Evolutionary conservation across 306 rosid genomes (phyloP).

Genomic region (Acacia confusa): DNA sequence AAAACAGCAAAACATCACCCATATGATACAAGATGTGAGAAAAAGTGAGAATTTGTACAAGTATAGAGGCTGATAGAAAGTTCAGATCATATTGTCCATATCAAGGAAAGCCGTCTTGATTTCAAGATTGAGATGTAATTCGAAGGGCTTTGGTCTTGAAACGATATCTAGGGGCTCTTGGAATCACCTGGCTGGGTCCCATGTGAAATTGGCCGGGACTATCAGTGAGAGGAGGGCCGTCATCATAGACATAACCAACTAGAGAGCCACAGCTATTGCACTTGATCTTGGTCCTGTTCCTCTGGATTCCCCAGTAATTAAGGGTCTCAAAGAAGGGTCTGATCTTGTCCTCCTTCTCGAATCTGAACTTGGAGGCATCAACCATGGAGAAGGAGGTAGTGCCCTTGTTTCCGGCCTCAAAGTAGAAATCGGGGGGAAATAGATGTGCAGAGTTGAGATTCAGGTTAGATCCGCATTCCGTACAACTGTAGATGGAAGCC

Average conservation of each 20-base stretch:
- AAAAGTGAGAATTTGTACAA: neutral
- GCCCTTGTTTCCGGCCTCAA: slow-evolving; percentile 89
- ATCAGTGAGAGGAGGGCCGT: slow-evolving; percentile 74
- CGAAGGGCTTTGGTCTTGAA: slow-evolving; percentile 78
- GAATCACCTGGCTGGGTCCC: slow-evolving; percentile 95
- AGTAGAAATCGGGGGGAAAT: slow-evolving; percentile 68
- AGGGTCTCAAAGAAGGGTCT: slow-evolving; percentile 79
- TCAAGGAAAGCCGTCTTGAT: neutral
- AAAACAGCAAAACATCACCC: neutral
- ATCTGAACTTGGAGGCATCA: slow-evolving; percentile 63
- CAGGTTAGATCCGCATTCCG: slow-evolving; percentile 65
- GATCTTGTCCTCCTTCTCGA: slow-evolving; percentile 80
- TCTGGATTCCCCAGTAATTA: slow-evolving; percentile 87
- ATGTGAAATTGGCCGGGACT: slow-evolving; percentile 74
- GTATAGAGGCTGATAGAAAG: neutral
- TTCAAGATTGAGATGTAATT: slow-evolving; percentile 45
- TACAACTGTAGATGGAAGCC: slow-evolving; percentile 57
- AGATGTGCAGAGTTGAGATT: slow-evolving; percentile 50
- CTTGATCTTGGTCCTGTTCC: slow-evolving; percentile 82
- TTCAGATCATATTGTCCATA: neutral
- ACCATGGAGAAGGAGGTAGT: slow-evolving; percentile 70
- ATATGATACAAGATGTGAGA: neutral
- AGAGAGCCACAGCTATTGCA: slow-evolving; percentile 56
- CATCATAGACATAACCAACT: slow-evolving; percentile 77
- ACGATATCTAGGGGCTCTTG: slow-evolving; percentile 73